Percentiles rank a stretch among this genome's conserved stretches.
Conservation (phyloP, 1,139 yeast species). For the Scheffersomyces cryptocercus region DNA sequence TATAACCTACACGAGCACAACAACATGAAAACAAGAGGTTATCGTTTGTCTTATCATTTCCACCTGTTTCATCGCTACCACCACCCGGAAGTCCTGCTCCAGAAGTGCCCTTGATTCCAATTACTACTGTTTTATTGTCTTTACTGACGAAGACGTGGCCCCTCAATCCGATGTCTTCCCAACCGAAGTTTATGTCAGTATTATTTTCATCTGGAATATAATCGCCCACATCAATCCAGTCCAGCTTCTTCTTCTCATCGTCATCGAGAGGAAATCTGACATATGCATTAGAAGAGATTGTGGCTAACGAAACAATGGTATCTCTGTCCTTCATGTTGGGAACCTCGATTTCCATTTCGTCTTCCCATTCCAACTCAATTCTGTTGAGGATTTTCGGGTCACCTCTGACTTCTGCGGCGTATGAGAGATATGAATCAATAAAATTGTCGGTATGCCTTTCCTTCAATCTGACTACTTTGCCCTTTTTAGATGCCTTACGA, state of each 20-base stretch:
- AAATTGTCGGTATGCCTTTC: constrained; percentile 62
- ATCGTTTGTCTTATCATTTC: constrained; percentile 81
- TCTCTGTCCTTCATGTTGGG: constrained; percentile 78
- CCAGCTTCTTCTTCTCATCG: constrained; percentile 48
- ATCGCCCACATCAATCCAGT: constrained; percentile 82
- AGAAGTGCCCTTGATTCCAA: constrained; percentile 89
- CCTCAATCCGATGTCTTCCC: constrained; percentile 82
- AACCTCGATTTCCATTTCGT: constrained; percentile 45
- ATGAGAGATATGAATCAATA: constrained; percentile 64
- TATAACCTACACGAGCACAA: constrained; percentile 87
- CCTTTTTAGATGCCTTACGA: constrained; percentile 13
- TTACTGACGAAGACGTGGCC: constrained; percentile 86
- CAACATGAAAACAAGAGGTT: constrained; percentile 91
- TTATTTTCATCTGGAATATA: constrained; percentile 49
- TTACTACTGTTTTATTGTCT: constrained; percentile 65
- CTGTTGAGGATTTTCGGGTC: constrained; percentile 42
- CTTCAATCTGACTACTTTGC: constrained; percentile 47
- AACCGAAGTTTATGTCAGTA: constrained; percentile 62
- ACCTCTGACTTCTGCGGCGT: constrained; percentile 49
- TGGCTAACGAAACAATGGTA: constrained; percentile 74
- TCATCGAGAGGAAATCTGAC: constrained; percentile 75
- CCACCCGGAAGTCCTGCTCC: constrained; percentile 81
- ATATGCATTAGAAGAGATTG: constrained; percentile 91
- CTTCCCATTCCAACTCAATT: constrained; percentile 58
- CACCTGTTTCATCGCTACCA: constrained; percentile 74